Evolutionary conservation across 208 protist species (phyloP), one percentile per base, ranked within the genome.

Genomic region (Leishmania guyanensis): DNA sequence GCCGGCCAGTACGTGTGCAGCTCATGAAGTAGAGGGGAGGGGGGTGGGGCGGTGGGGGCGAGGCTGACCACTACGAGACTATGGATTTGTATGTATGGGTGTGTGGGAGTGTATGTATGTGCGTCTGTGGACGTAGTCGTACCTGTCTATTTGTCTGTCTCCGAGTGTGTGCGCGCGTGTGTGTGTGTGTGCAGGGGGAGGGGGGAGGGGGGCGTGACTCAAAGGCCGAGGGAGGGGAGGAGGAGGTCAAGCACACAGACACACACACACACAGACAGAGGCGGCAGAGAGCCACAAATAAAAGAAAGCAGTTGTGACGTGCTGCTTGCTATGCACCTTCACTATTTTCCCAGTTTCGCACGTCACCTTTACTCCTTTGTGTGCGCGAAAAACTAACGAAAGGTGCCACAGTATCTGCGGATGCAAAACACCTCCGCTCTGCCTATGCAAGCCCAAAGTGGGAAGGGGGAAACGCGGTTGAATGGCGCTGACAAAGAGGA

Each of bases 21-120:
- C 43, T 51, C 9, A 53, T 43, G 22, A 26, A 36, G 12, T n/a
- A 43, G 39, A 5, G 39, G n/a, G 16, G 4, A 51, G 68, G 14
- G 43, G 3, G 17, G 36, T 0, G 14, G 0, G 17, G 36, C 3
- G 14, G 0, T 1, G 20, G 26, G 43, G 50, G 8, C 29, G 71
- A 20, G n/a, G 71, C 39, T n/a, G 16, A 46, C 50, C 71, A 62
- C 71, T n/a, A 46, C 53, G 46, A 51, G 70, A 66, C 17, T 17
- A 66, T 36, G 29, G 16, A 36, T 22, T 12, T 75, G 14, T 70
- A n/a, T 75, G 53, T 70, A 72, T 77, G 36, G 6, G 5, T 77
- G 43, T 78, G 75, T 78, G 60, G 29, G 56, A 17, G 43, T 78
- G 46, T 54, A 66, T 78, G 43, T 71, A 17, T 56, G 54, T 56